phyloP scores from a whole-genome alignment of 305 asterid species.

The Fraxinus platypoda region DNA sequence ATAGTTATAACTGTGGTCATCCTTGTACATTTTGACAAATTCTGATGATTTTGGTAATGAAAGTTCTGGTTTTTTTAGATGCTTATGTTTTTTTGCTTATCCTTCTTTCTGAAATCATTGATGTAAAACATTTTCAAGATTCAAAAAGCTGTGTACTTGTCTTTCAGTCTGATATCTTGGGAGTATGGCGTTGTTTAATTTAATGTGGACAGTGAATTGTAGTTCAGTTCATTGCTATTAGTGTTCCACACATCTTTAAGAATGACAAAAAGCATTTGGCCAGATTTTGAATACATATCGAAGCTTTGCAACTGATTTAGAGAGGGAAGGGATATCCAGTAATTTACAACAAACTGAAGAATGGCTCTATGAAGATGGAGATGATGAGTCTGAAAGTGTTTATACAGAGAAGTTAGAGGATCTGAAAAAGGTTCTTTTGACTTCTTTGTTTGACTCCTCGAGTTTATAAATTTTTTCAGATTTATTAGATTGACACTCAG shows the following conservation, averaged over 20 bases:
- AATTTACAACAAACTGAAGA: constrained; percentile 77
- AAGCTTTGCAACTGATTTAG: constrained; percentile 76
- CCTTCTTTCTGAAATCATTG: neutral
- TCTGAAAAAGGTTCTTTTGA: constrained; percentile 63
- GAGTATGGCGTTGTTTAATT: neutral
- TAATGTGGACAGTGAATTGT: neutral
- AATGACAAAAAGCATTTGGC: neutral
- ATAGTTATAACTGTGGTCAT: neutral
- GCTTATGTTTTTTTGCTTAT: neutral
- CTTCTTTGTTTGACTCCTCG: constrained; percentile 11
- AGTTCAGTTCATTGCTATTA: constrained; percentile 3
- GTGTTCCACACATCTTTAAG: neutral
- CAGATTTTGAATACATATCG: constrained; percentile 79
- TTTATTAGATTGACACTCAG: neutral
- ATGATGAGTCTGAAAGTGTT: constrained; percentile 78
- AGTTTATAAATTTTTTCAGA: neutral
- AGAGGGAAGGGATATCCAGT: constrained; percentile 61
- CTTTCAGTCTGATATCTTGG: neutral
- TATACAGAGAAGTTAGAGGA: constrained; percentile 63
- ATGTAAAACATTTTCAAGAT: neutral
- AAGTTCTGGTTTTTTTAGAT: neutral
- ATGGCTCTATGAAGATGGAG: constrained; percentile 96
- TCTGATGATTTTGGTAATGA: neutral
- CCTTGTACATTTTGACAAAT: neutral
- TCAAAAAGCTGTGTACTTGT: neutral